A percentile compares a stretch with the other conserved stretches of the same genome.
Evolutionary conservation across 1,284 basidiomycete species (phyloP).

Genomic region (Pseudozyma tsukubaensis): DNA sequence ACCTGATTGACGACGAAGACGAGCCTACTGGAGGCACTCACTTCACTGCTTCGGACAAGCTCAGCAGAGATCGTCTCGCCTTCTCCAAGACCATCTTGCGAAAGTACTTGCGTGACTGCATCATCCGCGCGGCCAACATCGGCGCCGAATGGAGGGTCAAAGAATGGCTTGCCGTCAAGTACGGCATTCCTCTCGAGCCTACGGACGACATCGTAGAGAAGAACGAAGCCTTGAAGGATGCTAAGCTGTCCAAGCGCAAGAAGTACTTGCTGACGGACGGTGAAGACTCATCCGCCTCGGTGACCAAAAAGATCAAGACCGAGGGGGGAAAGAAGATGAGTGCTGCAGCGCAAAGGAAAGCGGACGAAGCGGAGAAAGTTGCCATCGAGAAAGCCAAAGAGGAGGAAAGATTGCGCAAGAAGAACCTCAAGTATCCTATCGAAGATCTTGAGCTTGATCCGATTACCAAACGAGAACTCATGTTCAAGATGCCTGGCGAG

Average conservation of each 20-base stretch:
- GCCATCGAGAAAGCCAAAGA: slow-evolving; percentile 49
- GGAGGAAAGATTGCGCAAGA: slow-evolving; percentile 77
- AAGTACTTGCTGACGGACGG: slow-evolving; percentile 79
- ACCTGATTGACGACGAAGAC: slow-evolving; percentile 74
- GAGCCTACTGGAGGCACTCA: slow-evolving; percentile 76
- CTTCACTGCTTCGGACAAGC: slow-evolving; percentile 79
- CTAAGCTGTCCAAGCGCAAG: slow-evolving; percentile 73
- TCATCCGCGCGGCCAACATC: slow-evolving; percentile 87
- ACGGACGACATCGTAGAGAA: slow-evolving; percentile 82
- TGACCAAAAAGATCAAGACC: slow-evolving; percentile 59
- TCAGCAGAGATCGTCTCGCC: slow-evolving; percentile 88
- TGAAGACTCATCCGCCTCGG: slow-evolving; percentile 75
- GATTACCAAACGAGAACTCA: slow-evolving; percentile 63
- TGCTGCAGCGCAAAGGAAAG: slow-evolving; percentile 36
- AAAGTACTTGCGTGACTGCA: slow-evolving; percentile 92
- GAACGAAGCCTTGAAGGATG: slow-evolving; percentile 83
- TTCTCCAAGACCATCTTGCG: slow-evolving; percentile 97
- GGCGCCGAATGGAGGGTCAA: slow-evolving; percentile 96
- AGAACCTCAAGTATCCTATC: slow-evolving; percentile 80
- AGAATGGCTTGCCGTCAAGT: slow-evolving; percentile 81
- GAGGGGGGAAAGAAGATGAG: slow-evolving; percentile 43
- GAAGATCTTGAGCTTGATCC: slow-evolving; percentile 71
- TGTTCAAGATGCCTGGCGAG: slow-evolving; percentile 54
- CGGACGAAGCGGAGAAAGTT: slow-evolving; percentile 43
- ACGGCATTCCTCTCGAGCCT: slow-evolving; percentile 85